Evolutionary conservation across 2,329 filamentous ascomycete species (phyloP).

Genomic region (Phialophora verrucosa): DNA sequence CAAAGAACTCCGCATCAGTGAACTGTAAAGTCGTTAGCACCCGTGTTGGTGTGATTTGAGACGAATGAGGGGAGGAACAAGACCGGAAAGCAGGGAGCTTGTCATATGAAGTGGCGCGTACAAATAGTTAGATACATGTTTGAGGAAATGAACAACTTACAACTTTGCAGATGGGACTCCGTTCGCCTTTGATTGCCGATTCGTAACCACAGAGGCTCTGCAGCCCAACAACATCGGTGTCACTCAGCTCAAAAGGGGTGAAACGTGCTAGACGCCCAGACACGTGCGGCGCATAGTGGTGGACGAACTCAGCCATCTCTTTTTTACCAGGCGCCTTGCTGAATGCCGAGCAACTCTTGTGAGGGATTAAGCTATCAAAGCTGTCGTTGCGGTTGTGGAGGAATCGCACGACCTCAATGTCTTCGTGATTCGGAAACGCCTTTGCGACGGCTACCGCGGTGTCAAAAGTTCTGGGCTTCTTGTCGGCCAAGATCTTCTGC

Average conservation of each 20-base stretch:
- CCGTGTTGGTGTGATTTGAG: not conserved
- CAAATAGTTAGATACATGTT: not conserved
- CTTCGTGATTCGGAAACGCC: constrained; percentile 27
- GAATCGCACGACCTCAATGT: constrained; percentile 34
- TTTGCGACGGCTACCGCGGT: constrained; percentile 30
- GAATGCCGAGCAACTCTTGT: constrained; percentile 34
- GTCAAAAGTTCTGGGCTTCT: constrained; percentile 33
- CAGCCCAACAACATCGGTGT: constrained; percentile 62
- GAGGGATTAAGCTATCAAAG: constrained; percentile 30
- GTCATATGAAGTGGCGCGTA: not conserved
- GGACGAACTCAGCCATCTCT: constrained; percentile 31
- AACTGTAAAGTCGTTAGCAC: constrained; percentile 43
- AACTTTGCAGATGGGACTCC: constrained; percentile 64
- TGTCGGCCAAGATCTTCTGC: constrained; percentile 31
- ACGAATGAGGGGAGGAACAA: not conserved
- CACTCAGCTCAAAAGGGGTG: constrained; percentile 56
- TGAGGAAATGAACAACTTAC: not conserved
- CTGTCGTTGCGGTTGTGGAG: constrained; percentile 31
- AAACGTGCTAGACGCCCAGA: constrained; percentile 27
- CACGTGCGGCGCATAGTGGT: constrained; percentile 24
- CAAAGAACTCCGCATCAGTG: constrained; percentile 60
- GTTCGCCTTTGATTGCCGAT: constrained; percentile 66
- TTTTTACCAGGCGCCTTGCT: constrained; percentile 30
- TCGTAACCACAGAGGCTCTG: constrained; percentile 76
- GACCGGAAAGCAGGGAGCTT: not conserved